These are phyloP conservation scores for Dactylellina parvicollis DNA, from an alignment of 2,329 filamentous ascomycete genomes.

Conservation along the genomic window DNA sequence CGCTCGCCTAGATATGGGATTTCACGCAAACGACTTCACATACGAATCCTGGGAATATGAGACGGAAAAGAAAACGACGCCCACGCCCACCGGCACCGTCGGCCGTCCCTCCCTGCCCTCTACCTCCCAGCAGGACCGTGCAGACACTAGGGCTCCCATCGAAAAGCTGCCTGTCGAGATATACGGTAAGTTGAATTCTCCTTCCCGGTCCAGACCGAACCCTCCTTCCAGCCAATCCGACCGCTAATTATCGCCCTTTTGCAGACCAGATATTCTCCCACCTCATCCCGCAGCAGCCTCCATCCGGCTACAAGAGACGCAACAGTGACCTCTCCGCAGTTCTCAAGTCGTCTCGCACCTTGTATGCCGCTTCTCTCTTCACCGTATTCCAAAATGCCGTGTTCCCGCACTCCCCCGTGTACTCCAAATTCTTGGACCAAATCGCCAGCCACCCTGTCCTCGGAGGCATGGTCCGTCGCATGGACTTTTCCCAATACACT, in stretches of 20 bases:
- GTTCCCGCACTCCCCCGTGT: slow-evolving; percentile 83
- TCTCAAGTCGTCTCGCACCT: slow-evolving; percentile 76
- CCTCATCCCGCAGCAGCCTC: slow-evolving; percentile 76
- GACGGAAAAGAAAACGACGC: slow-evolving; percentile 30
- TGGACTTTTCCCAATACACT: slow-evolving; percentile 88
- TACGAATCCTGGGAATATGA: slow-evolving; percentile 51
- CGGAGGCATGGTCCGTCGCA: slow-evolving; percentile 78
- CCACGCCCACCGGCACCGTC: slow-evolving; percentile 3
- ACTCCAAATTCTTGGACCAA: slow-evolving; percentile 80
- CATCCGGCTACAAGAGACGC: slow-evolving; percentile 78
- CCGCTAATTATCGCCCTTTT: too few relatives aligned
- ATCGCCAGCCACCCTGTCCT: slow-evolving; percentile 73
- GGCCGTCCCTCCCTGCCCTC: slow-evolving; percentile 17
- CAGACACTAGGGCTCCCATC: slow-evolving; percentile 64
- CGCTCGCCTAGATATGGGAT: slow-evolving; percentile 53
- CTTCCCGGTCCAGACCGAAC: not conserved
- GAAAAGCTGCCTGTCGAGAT: slow-evolving; percentile 77
- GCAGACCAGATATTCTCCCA: slow-evolving; percentile 78
- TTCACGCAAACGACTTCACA: slow-evolving; percentile 48
- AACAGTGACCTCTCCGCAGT: slow-evolving; percentile 82
- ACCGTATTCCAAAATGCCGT: slow-evolving; percentile 82
- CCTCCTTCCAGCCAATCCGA: slow-evolving; percentile 25
- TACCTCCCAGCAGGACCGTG: not conserved
- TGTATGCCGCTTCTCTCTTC: slow-evolving; percentile 77
- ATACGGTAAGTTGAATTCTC: slow-evolving; percentile 68